Evolutionary conservation across 75 land plant genomes (phyloP).

Genomic region (Adiantum capillusveneris): DNA sequence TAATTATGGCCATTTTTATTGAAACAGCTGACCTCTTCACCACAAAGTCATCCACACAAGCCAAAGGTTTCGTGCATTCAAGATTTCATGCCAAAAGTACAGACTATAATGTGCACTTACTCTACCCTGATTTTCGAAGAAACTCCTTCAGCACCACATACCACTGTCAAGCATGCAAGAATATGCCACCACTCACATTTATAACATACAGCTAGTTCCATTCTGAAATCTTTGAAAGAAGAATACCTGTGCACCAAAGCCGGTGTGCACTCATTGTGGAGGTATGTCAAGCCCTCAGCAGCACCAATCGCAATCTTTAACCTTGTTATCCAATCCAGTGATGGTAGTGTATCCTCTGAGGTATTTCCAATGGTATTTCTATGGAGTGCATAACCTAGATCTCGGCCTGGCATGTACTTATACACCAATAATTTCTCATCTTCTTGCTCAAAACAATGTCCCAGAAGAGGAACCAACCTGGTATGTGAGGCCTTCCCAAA

Average conservation of each 20-base stretch:
- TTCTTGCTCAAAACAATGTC: constrained; percentile 80
- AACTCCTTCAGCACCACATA: too few species aligned
- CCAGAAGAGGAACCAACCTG: constrained; percentile 71
- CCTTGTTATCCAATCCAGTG: constrained; percentile 90
- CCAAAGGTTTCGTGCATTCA: too few species aligned
- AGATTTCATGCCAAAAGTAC: too few species aligned
- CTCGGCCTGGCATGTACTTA: constrained; percentile 75
- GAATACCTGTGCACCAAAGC: constrained; percentile 90
- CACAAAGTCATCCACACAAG: too few species aligned
- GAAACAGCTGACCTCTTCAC: too few species aligned
- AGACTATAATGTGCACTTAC: too few species aligned
- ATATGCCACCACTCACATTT: neutral
- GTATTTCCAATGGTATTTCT: constrained; percentile 31
- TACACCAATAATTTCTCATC: constrained; percentile 83
- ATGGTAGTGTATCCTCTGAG: constrained; percentile 58
- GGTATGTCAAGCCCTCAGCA: constrained; percentile 72
- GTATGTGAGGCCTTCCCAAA: constrained; percentile 60
- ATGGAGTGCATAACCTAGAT: constrained; percentile 61
- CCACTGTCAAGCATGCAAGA: constrained; percentile 1
- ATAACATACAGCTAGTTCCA: too few species aligned
- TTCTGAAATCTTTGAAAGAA: too few species aligned
- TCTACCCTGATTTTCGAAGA: too few species aligned
- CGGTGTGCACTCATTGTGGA: constrained; percentile 85
- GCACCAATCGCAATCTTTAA: constrained; percentile 85
- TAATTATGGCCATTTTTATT: too few species aligned